Conservation (phyloP, 768 basidiomycete genomes). For the Myochromella boudieri region DNA sequence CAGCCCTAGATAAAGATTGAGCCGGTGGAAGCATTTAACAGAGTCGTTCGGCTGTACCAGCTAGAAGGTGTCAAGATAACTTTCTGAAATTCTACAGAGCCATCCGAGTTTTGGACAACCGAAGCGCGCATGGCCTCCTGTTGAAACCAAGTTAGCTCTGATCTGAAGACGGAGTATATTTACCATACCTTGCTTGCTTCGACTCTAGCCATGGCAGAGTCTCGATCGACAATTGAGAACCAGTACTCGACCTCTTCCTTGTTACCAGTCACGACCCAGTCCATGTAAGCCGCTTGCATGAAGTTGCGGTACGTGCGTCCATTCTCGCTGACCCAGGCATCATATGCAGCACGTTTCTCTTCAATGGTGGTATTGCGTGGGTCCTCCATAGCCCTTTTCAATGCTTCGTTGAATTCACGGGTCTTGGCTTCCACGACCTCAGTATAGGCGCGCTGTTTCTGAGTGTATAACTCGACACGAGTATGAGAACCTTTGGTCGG, state of each 20-base stretch:
- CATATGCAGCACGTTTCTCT: slow-evolving; percentile 1
- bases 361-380: background rate
- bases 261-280: slow-evolving; percentile 9
- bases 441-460: slow-evolving; percentile 4
- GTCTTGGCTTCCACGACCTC: background rate
- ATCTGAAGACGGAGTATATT: background rate
- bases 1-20: slow-evolving; percentile 2
- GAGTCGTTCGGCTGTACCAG: background rate
- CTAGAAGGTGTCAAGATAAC: slow-evolving; percentile 3
- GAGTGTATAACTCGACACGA: slow-evolving; percentile 3
- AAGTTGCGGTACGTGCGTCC: slow-evolving; percentile 5
- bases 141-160: background rate
- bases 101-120: slow-evolving; percentile 5
- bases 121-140: slow-evolving; percentile 7
- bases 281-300: slow-evolving; percentile 10
- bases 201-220: slow-evolving; percentile 7
- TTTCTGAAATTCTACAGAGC: slow-evolving; percentile 5
- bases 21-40: background rate
- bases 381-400: background rate
- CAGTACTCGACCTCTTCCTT: slow-evolving; percentile 11
- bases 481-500: background rate
- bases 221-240: slow-evolving; percentile 8
- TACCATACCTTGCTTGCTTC: slow-evolving; percentile 6
- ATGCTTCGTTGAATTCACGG: slow-evolving; percentile 5
- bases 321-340: slow-evolving; percentile 10